Conservation (phyloP, 2,329 filamentous ascomycete species). For the Epichloe uncinata region DNA sequence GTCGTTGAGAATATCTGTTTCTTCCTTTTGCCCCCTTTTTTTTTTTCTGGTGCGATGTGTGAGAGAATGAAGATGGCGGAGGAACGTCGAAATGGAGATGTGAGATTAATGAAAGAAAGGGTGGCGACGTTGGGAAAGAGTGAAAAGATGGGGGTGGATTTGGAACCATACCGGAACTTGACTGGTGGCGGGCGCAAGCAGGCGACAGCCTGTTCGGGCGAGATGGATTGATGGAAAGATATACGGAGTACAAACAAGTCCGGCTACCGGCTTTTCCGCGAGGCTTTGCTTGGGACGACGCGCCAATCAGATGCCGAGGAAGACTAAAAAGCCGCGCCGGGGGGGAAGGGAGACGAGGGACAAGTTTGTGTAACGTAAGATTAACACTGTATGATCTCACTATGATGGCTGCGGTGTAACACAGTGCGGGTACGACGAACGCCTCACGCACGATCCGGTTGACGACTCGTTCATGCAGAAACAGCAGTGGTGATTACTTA, state of each 20-base stretch:
- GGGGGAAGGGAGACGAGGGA: not conserved
- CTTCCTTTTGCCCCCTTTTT: not conserved
- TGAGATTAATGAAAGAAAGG: not conserved
- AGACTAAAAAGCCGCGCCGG: not conserved
- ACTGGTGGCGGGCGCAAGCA: not conserved
- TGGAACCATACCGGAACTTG: not conserved
- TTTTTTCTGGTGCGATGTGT: not conserved
- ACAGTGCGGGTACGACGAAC: not conserved
- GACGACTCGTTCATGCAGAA: no score
- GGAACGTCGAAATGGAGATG: slow-evolving; percentile 1
- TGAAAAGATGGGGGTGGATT: not conserved
- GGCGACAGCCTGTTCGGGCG: not conserved
- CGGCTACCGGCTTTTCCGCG: not conserved
- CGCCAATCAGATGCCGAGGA: slow-evolving; percentile 1
- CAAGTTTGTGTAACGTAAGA: not conserved
- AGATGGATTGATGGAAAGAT: slow-evolving; percentile 2
- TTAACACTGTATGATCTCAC: not conserved
- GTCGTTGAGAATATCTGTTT: not conserved
- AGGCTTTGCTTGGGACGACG: not conserved
- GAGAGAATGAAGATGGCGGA: not conserved
- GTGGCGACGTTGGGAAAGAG: slow-evolving; percentile 2
- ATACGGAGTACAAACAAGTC: not conserved
- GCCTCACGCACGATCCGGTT: no score
- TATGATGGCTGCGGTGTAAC: no score
- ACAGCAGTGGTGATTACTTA: no score